phyloP scores from a whole-genome alignment of 2,329 filamentous ascomycete species.

The Emmonsiellopsis sp. region DNA sequence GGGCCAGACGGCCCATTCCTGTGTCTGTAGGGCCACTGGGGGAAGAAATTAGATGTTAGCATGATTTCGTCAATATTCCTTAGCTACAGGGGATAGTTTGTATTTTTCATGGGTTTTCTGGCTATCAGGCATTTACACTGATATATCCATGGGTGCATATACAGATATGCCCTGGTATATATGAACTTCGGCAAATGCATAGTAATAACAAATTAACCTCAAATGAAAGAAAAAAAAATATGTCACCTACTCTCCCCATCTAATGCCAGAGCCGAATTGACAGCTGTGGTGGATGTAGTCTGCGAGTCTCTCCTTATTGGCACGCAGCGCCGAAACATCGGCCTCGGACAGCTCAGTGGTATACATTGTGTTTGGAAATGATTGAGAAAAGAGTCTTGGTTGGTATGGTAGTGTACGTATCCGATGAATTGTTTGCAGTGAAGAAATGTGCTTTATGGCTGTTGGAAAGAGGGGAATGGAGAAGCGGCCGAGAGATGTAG shows the following conservation, averaged over 20 bases:
- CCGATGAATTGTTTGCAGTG: background rate
- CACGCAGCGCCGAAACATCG: constrained; percentile 45
- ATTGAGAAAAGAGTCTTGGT: background rate
- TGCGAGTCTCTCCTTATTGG: constrained; percentile 53
- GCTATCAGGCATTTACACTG: too few relatives aligned
- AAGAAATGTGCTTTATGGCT: background rate
- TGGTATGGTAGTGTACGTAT: background rate
- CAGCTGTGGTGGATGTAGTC: constrained; percentile 57
- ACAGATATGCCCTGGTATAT: too few relatives aligned
- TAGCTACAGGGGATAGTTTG: too few relatives aligned
- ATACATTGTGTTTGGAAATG: constrained; percentile 21
- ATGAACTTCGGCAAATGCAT: too few relatives aligned
- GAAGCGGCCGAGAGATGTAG: too few relatives aligned
- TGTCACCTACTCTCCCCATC: constrained; percentile 56
- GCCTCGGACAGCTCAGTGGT: constrained; percentile 40
- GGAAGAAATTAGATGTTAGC: background rate
- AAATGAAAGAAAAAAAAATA: constrained; percentile 5
- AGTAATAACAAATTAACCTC: background rate
- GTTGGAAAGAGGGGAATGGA: background rate
- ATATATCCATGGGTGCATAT: too few relatives aligned
- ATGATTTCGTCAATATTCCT: background rate
- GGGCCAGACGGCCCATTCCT: constrained; percentile 66
- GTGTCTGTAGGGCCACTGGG: constrained; percentile 48
- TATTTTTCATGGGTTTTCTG: too few relatives aligned
- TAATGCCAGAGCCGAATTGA: constrained; percentile 56